phyloP scores from a whole-genome alignment of 2,329 filamentous ascomycete genomes.

The Reticulascus tulasneorum region DNA sequence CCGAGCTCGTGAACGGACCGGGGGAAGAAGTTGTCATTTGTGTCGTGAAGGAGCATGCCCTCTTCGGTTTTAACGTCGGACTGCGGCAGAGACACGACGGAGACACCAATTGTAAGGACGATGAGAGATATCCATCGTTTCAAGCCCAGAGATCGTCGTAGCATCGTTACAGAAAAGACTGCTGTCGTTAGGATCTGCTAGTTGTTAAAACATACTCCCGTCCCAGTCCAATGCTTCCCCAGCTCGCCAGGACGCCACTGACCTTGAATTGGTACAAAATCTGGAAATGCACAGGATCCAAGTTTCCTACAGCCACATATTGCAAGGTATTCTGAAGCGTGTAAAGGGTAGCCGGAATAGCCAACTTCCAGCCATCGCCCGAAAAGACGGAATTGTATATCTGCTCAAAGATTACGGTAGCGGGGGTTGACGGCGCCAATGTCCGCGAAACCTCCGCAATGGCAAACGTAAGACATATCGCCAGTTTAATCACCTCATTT shows the following conservation, averaged over 20 bases:
- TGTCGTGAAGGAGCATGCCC: constrained; percentile 59
- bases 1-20: constrained; percentile 75
- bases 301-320: constrained; percentile 84
- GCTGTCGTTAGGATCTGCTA: constrained; percentile 77
- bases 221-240: neutral
- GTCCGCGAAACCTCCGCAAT: constrained; percentile 81
- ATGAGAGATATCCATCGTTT: constrained; percentile 79
- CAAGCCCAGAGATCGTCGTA: constrained; percentile 65
- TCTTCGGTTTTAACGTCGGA: constrained; percentile 51
- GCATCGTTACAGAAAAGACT: constrained; percentile 75
- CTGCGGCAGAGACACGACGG: constrained; percentile 73
- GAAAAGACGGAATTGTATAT: constrained; percentile 79
- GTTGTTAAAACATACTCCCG: neutral
- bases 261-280: constrained; percentile 89
- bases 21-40: constrained; percentile 67
- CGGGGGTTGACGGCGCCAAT: constrained; percentile 73
- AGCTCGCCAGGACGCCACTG: constrained; percentile 9
- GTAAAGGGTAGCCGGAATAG: constrained; percentile 82
- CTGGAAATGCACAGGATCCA: constrained; percentile 91
- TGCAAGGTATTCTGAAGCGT: constrained; percentile 92
- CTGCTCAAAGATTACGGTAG: constrained; percentile 74
- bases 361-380: constrained; percentile 91
- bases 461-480: constrained; percentile 79
- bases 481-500: constrained; percentile 87
- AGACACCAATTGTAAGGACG: constrained; percentile 76